These are phyloP conservation scores for Orbilia ellipsospora DNA, from an alignment of 2,329 filamentous ascomycete species.

Conservation along the genomic window DNA sequence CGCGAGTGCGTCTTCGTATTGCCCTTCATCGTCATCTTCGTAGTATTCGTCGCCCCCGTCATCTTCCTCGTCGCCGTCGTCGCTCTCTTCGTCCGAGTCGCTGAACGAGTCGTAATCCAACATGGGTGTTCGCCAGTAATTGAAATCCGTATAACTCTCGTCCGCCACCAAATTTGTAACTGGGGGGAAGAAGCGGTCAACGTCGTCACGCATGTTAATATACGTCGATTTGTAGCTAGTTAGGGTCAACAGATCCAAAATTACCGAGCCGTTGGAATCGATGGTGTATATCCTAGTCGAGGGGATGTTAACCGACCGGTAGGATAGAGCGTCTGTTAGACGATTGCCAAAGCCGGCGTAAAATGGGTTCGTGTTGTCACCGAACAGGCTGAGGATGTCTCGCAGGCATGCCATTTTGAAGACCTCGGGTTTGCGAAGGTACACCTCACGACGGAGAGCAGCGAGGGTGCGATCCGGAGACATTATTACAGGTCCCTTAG, in stretches of 20 bases:
- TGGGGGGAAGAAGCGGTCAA: slow-evolving; percentile 98
- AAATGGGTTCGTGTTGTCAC: slow-evolving; percentile 80
- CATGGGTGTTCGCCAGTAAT: slow-evolving; percentile 89
- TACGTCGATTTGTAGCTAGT: slow-evolving; percentile 98
- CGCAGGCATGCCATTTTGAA: slow-evolving; percentile 99
- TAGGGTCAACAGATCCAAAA: slow-evolving; percentile 85
- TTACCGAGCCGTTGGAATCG: slow-evolving; percentile 96
- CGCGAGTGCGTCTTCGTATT: slow-evolving; percentile 56
- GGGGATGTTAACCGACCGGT: slow-evolving; percentile 94
- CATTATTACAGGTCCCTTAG: slow-evolving; percentile 91
- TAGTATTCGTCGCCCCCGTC: slow-evolving; percentile 67
- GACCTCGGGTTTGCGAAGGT: slow-evolving; percentile 94
- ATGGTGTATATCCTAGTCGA: slow-evolving; percentile 96
- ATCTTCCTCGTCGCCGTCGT: slow-evolving; percentile 67
- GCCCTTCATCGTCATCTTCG: slow-evolving; percentile 66
- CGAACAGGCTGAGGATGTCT: slow-evolving; percentile 91
- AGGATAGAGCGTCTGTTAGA: slow-evolving; percentile 93
- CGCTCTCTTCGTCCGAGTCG: slow-evolving; percentile 67
- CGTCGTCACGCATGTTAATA: slow-evolving; percentile 94
- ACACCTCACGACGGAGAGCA: slow-evolving; percentile 84
- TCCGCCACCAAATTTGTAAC: slow-evolving; percentile 87
- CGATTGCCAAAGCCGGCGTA: slow-evolving; percentile 98
- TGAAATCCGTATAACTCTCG: slow-evolving; percentile 96
- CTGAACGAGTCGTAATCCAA: slow-evolving; percentile 90
- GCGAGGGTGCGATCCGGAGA: slow-evolving; percentile 95